Conservation (phyloP, 257 asterid genomes). For the Lantana camara region DNA sequence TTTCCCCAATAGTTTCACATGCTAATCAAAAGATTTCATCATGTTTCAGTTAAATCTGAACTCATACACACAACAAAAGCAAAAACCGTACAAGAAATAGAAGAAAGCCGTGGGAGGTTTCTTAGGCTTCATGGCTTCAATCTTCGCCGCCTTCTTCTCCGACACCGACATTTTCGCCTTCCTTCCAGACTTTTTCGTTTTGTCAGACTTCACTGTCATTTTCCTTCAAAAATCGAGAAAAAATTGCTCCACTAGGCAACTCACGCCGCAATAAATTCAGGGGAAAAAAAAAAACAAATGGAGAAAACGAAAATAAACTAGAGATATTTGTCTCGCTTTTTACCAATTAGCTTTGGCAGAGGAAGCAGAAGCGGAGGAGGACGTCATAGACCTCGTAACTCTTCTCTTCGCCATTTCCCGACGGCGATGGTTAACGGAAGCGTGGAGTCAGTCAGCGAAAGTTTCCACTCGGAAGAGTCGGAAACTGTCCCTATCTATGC, state of each 20-base stretch:
- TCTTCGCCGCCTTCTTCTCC: conserved; percentile 43
- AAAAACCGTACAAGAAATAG: conserved; percentile 63
- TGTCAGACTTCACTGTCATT: conserved; percentile 38
- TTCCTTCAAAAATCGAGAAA: conserved; percentile 36
- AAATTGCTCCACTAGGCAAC: not conserved
- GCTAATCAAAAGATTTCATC: not conserved
- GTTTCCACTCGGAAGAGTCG: not conserved
- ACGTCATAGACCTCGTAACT: conserved; percentile 23
- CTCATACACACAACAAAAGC: not conserved
- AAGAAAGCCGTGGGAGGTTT: conserved; percentile 98
- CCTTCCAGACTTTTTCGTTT: conserved; percentile 39
- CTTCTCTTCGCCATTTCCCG: conserved; percentile 41
- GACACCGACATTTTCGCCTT: conserved; percentile 40
- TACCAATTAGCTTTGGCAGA: conserved; percentile 41
- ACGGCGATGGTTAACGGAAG: conserved; percentile 27
- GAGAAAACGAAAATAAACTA: not conserved
- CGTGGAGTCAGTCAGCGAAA: conserved; percentile 12
- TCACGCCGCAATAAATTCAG: too few species aligned
- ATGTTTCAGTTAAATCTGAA: not conserved
- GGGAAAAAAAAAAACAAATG: not conserved
- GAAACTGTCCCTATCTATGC: not conserved
- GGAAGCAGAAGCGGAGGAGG: conserved; percentile 37
- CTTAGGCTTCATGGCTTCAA: conserved; percentile 80
- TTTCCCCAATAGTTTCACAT: not conserved
- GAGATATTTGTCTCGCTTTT: not conserved